Conservation (phyloP, 768 basidiomycete species). For the Kwoniella sp. region DNA sequence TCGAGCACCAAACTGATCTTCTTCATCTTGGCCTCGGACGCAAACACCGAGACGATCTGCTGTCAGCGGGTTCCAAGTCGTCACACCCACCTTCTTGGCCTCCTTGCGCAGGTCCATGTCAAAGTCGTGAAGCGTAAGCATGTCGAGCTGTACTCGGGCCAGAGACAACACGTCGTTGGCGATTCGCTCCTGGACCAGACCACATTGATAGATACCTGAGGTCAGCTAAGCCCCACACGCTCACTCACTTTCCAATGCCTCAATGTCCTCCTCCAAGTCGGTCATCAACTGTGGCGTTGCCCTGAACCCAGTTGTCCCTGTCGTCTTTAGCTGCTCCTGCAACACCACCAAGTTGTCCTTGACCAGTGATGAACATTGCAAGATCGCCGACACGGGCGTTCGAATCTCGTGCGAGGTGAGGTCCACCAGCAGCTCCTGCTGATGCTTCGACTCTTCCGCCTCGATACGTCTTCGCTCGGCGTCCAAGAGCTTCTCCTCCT, state of each 20-base stretch:
- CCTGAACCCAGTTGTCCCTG: background rate
- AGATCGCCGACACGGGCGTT: constrained; percentile 39
- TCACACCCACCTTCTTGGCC: constrained; percentile 25
- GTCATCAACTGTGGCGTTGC: constrained; percentile 14
- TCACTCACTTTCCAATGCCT: constrained; percentile 25
- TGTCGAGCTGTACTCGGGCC: constrained; percentile 38
- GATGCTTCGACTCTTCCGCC: constrained; percentile 28
- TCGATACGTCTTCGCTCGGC: constrained; percentile 21
- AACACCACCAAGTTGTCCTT: constrained; percentile 19
- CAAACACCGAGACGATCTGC: constrained; percentile 41
- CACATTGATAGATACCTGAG: constrained; percentile 25
- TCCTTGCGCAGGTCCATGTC: constrained; percentile 30
- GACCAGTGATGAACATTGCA: constrained; percentile 34
- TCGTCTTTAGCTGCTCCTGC: background rate
- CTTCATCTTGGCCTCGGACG: constrained; percentile 35
- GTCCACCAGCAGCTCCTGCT: constrained; percentile 45
- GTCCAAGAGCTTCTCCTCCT: constrained; percentile 18
- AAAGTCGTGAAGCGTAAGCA: constrained; percentile 30
- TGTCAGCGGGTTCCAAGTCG: background rate
- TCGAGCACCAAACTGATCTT: constrained; percentile 34
- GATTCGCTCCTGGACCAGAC: constrained; percentile 37
- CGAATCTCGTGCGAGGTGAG: constrained; percentile 42
- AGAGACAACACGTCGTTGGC: constrained; percentile 44
- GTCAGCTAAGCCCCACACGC: background rate
- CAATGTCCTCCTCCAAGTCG: constrained; percentile 36